Percentiles rank a stretch among this genome's conserved stretches.
These are phyloP conservation scores for Ilyonectria destructans DNA, from an alignment of 2,329 filamentous ascomycete genomes.

Conservation along the genomic window DNA sequence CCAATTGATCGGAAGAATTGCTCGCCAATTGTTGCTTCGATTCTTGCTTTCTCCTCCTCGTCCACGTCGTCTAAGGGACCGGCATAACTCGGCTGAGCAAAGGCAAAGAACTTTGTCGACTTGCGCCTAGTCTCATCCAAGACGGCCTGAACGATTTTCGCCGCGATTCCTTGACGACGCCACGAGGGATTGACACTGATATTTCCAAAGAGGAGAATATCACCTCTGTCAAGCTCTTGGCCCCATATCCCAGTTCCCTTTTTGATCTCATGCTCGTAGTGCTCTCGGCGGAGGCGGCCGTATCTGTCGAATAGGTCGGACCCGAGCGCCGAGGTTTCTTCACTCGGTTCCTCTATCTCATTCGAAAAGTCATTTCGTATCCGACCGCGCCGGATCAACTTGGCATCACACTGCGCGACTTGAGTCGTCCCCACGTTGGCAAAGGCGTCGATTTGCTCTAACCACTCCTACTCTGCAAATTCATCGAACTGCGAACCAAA, in stretches of 20 bases:
- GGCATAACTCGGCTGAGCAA: background rate
- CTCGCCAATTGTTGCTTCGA: background rate
- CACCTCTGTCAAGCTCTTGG: slow-evolving; percentile 9
- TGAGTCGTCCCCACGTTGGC: background rate
- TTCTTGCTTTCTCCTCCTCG: background rate
- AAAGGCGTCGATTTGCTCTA: slow-evolving; percentile 7
- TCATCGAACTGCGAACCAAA: background rate
- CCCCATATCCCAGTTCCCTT: slow-evolving; percentile 25
- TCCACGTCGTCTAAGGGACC: background rate
- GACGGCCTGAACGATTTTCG: background rate
- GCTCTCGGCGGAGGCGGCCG: slow-evolving; percentile 9
- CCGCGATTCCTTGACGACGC: background rate
- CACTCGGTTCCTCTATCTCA: slow-evolving; percentile 3
- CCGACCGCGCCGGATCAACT: slow-evolving; percentile 11
- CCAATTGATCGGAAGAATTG: slow-evolving; percentile 15
- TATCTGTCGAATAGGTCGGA: slow-evolving; percentile 27
- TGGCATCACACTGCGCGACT: slow-evolving; percentile 11
- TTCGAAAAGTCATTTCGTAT: slow-evolving; percentile 8
- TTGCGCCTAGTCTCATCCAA: background rate
- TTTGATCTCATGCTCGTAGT: slow-evolving; percentile 7
- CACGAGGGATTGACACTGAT: background rate
- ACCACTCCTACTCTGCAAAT: slow-evolving; percentile 5
- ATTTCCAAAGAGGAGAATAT: slow-evolving; percentile 18
- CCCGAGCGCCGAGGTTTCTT: background rate
- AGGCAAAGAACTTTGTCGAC: slow-evolving; percentile 5